Base-by-base conservation (phyloP, 805 yeast species). In the Nakazawaea holstii region DNA sequence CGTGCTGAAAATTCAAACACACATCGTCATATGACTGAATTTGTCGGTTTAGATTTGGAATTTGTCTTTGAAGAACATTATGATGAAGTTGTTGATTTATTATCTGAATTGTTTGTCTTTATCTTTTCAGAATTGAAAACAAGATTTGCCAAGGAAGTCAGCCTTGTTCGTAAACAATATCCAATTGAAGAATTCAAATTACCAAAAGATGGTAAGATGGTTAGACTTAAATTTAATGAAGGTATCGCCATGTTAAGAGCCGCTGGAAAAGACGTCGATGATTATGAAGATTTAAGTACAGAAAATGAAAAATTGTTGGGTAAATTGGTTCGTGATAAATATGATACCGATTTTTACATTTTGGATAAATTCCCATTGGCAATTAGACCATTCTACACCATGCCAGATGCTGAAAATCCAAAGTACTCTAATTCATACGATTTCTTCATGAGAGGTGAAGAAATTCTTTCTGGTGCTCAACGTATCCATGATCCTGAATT, bases 361-460 rank as follows among this genome's bases (percentile, higher is more conserved):
- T 80, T 94, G 69, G 99, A 94, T 77, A 94, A 94, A 70, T 94
- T 94, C 87, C 99, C 99, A 60, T 76, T 90, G 63, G 94, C 88
- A 29, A 80, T 91, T 48, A 84, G 99, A 76, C 99, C 99, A 49
- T 94, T 94, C 80, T 94, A 94, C 79, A 94, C 99, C 42, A 94
- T 94, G 99, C 98, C 99, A 53, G 97, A 90, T 66, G 77, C 98
- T 15, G 84, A 81, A 61, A 91, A 94, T 71, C 81, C 96, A 54
- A 77, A 84, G 58, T 91, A 91, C 73, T 91, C 98, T 54, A 94
- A 94, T 80, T 92, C 98, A 17, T 94, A 92, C 66, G 99, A 94
- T 73, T 94, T 94, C 84, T 94, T 94, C 79, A 94, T 94, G 99
- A 86, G 99, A 75, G 99, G 99, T 65, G 99, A 94, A 74, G 99